Evolutionary conservation across 2,329 filamentous ascomycete species (phyloP), one percentile per base, ranked within the genome.

Genomic region (Apiospora aurea): DNA sequence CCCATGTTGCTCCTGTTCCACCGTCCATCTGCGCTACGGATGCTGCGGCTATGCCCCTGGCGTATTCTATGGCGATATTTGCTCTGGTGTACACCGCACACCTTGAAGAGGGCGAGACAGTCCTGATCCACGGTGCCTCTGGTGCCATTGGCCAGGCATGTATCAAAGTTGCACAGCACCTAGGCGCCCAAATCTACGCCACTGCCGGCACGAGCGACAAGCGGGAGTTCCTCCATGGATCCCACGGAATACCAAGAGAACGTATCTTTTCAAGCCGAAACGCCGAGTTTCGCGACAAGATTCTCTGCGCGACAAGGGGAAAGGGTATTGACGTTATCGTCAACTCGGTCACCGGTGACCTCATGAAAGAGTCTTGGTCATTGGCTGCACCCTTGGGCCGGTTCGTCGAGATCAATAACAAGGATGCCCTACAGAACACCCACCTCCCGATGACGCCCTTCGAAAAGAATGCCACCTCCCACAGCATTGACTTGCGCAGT

Each of bases 351-450:
- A 61, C 34, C 26, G 74, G 75, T 10, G 49, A 73, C 3, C 38
- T 74, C 0, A 69, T 76, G 47, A 69, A 66, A 24, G 64, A 71
- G 14, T 73, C 72, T 21, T 76, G 73, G 73, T 69, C 70, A 3
- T 72, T 77, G 70, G 66, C 82, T 26, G 79, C 80, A 5, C 74
- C 75, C 0, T 79, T 78, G 64, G 82, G 82, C 2, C 74, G 79
- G 7, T 82, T 84, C 71, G 67, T 84, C 2, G 82, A 84, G 72
- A 78, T 83, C 49, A 79, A 79, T 0, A 80, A 29, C n/a, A 68
- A 79, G 53, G 77, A 76, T n/a, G 80, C 81, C 68, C 75, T 80
- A 5, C 67, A 74, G 49, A 69, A 72, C 10, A 73, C 73, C 47
- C 71, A 72, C 29, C 51, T 75, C 2, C 46, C 64, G 11, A 75